These are phyloP conservation scores for Uronychia setigera DNA, from an alignment of 73 alveolate genomes.

Conservation along the genomic window DNA sequence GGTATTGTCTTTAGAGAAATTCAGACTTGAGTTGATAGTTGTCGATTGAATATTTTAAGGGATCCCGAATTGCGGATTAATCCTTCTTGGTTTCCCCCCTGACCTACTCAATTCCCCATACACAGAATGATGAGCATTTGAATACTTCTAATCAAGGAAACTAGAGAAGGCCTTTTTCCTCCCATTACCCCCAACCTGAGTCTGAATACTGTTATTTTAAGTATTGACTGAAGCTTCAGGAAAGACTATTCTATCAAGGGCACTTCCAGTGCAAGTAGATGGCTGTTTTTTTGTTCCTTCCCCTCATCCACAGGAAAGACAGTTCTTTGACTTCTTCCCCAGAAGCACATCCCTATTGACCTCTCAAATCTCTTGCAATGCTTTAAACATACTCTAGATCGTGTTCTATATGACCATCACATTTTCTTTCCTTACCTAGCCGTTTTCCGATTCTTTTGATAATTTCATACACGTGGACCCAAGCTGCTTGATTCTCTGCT, in stretches of 20 bases:
- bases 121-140: background rate
- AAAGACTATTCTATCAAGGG: background rate
- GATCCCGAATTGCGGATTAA: background rate
- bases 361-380: background rate
- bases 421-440: background rate
- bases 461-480: background rate
- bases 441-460: background rate
- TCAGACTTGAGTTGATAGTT: too few species aligned
- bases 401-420: background rate
- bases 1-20: too few species aligned
- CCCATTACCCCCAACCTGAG: too few species aligned
- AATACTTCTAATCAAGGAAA: background rate
- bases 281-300: too few species aligned
- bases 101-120: background rate
- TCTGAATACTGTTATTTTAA: background rate
- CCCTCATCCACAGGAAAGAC: background rate
- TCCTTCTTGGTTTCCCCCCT: background rate
- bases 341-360: constrained; percentile 2
- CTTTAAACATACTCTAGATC: background rate
- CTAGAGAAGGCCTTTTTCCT: background rate
- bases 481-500: background rate
- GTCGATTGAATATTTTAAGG: background rate
- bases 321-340: background rate
- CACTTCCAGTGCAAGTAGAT: background rate
- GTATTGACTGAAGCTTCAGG: background rate